Percentiles rank a stretch among this genome's conserved stretches.
Evolutionary conservation across 257 asterid genomes (phyloP).

Genomic region (Solanum pinnatisectum): DNA sequence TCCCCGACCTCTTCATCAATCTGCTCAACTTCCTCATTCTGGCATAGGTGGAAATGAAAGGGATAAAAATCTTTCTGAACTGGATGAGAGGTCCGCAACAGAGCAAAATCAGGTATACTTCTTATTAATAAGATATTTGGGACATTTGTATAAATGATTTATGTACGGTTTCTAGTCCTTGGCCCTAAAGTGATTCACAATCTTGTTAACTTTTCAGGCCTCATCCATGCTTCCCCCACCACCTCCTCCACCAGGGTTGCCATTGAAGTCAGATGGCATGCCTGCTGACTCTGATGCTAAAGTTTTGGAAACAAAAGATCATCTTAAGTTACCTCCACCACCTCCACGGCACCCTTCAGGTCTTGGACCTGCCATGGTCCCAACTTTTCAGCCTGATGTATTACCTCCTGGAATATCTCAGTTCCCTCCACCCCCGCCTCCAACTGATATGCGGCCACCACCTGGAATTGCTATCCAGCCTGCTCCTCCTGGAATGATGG

Average conservation of each 20-base stretch:
- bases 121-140: not conserved
- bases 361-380: slow-evolving; percentile 48
- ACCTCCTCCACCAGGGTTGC: slow-evolving; percentile 57
- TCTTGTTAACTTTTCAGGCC: slow-evolving; percentile 21
- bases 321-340: slow-evolving; percentile 52
- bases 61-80: slow-evolving; percentile 19
- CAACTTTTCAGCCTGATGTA: slow-evolving; percentile 45
- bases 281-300: slow-evolving; percentile 49
- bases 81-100: slow-evolving; percentile 40
- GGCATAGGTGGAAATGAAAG: slow-evolving; percentile 51
- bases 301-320: slow-evolving; percentile 42
- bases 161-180: not conserved
- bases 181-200: not conserved
- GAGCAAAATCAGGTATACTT: slow-evolving; percentile 49
- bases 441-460: slow-evolving; percentile 62
- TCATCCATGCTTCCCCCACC: slow-evolving; percentile 59
- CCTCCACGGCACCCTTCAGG: slow-evolving; percentile 49
- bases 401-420: slow-evolving; percentile 65
- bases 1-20: slow-evolving; percentile 29
- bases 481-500: slow-evolving; percentile 67
- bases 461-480: slow-evolving; percentile 67
- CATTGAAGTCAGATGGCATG: slow-evolving; percentile 39
- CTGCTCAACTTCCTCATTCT: slow-evolving; percentile 66
- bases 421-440: slow-evolving; percentile 78
- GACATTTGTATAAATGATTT: not conserved